Conservation (phyloP, 768 basidiomycete genomes). For the Lepiota venenata region DNA sequence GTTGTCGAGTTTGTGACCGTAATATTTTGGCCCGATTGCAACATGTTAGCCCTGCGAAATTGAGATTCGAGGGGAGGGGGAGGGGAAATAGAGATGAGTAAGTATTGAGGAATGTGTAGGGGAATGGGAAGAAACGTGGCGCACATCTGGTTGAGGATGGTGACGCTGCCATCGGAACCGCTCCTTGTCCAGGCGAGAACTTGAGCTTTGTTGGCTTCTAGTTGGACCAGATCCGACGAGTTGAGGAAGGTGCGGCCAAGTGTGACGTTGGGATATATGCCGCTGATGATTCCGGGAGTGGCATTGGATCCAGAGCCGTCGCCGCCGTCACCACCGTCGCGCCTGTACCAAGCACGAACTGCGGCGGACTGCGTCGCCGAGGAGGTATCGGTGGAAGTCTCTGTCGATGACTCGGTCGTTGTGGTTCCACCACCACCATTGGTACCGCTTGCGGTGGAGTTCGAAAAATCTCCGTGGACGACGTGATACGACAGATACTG, state of each 20-base stretch:
- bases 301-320: slow-evolving; percentile 6
- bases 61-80: background rate
- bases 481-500: slow-evolving; percentile 57
- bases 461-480: slow-evolving; percentile 45
- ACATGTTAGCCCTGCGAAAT: background rate
- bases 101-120: background rate
- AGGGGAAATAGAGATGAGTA: slow-evolving; percentile 3
- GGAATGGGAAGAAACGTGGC: slow-evolving; percentile 8
- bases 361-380: background rate
- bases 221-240: slow-evolving; percentile 39
- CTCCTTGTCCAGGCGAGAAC: slow-evolving; percentile 39
- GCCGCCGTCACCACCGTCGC: slow-evolving; percentile 11
- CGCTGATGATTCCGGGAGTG: slow-evolving; percentile 26
- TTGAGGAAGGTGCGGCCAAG: slow-evolving; percentile 64
- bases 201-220: slow-evolving; percentile 58
- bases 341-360: slow-evolving; percentile 12
- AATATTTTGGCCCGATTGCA: slow-evolving; percentile 19
- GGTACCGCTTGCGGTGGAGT: slow-evolving; percentile 15
- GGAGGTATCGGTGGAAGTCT: slow-evolving; percentile 1
- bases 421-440: slow-evolving; percentile 16
- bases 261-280: slow-evolving; percentile 52
- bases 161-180: slow-evolving; percentile 23
- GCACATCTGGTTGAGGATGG: slow-evolving; percentile 48
- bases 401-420: background rate
- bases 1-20: slow-evolving; percentile 36